These are phyloP conservation scores for Ophiobolus disseminans DNA, from an alignment of 2,329 filamentous ascomycete genomes.

Conservation along the genomic window DNA sequence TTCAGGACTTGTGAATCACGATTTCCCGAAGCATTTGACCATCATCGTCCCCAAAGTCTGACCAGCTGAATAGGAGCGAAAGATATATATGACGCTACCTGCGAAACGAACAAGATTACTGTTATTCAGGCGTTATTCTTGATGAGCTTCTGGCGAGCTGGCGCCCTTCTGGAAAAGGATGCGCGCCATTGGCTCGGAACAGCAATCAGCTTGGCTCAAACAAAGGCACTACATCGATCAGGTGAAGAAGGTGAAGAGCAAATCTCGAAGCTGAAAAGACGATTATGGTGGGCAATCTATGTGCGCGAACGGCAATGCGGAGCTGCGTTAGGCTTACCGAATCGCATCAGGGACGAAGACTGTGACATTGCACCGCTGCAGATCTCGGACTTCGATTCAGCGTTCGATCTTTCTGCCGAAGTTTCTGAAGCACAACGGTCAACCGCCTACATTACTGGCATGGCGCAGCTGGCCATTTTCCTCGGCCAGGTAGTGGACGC, in stretches of 20 bases:
- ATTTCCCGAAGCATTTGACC: too few relatives aligned
- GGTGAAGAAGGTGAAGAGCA: constrained; percentile 29
- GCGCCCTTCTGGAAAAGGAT: constrained; percentile 50
- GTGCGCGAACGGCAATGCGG: constrained; percentile 59
- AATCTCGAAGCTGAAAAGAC: constrained; percentile 52
- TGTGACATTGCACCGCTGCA: constrained; percentile 55
- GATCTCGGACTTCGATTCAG: constrained; percentile 47
- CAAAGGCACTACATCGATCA: constrained; percentile 54
- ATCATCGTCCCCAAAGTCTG: too few relatives aligned
- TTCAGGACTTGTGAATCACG: too few relatives aligned
- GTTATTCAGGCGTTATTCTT: constrained; percentile 62
- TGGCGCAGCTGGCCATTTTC: constrained; percentile 49
- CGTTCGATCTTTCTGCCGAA: constrained; percentile 32
- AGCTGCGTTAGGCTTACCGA: constrained; percentile 55
- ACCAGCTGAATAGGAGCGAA: too few relatives aligned
- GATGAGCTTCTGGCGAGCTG: constrained; percentile 64
- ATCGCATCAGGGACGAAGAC: constrained; percentile 58
- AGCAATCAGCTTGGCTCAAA: constrained; percentile 61
- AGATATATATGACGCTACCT: constrained; percentile 61
- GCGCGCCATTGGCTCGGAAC: constrained; percentile 51
- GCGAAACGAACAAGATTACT: constrained; percentile 59
- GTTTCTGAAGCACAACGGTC: constrained; percentile 40
- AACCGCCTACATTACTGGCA: constrained; percentile 47
- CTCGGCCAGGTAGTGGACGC: constrained; percentile 50
- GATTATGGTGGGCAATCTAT: constrained; percentile 64